Base-by-base conservation (phyloP, 495 filamentous ascomycete species). In the Terfezia claveryi region DNA sequence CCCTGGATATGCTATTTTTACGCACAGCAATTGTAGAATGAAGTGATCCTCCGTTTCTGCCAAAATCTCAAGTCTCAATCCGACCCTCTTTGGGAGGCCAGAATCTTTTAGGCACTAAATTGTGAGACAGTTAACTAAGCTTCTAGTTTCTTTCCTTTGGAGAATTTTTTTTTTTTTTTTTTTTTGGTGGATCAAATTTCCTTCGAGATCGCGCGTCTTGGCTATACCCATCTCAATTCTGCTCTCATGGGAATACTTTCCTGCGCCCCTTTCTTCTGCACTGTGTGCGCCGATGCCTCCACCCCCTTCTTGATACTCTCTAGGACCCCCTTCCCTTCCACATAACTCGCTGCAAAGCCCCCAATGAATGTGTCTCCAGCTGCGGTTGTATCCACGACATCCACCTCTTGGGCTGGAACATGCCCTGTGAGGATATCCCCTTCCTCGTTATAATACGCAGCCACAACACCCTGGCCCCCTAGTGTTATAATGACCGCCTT, bases 341-440 rank as follows among this genome's bases (percentile, higher is more conserved):
- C 74, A 12, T 81, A 73, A 52, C 75, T 73, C 17, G 88, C 77
- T 4, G 88, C 84, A 69, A 94, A 94, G 41, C 73, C 78, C 2
- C 91, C 91, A 2, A 92, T 85, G 68, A 93, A 98, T 5, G 89
- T 93, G 67, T 98, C 91, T 0, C 91, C 91, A 14, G 89, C 91
- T 0, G 81, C 89, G 5, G 91, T 98, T 7, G 89, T 96, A 69
- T 98, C 91, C 7, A 94, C 74, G 20, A 94, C 89, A 54, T 73
- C 77, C 57, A 74, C 77, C 64, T 73, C 78, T 59, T 72, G 74
- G 10, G 78, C 80, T 1, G 65, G 52, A 5, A 83, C 55, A 38
- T 51, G 50, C 14, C 68, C 69, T 7, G 72, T 61, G 14, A 14
- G 41, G 12, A 46, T 3, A 51, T 74, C 67, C 10, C 73, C 73